Conservation (phyloP, 371 early-diverging fungal genomes). For the Mucor saturninus region DNA sequence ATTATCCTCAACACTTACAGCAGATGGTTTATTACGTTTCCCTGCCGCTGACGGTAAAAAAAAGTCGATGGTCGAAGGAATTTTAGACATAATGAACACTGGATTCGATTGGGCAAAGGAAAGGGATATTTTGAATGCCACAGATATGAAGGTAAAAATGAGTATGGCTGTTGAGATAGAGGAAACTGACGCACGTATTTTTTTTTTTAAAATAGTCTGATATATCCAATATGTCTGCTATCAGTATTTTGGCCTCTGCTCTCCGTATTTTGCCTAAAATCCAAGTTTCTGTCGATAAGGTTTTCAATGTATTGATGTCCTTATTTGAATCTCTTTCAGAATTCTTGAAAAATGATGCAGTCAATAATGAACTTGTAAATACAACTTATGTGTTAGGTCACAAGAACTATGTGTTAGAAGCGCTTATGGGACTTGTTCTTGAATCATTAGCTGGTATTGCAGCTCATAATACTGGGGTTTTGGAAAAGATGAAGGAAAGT, state of each 20-base stretch:
- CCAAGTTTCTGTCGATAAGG: conserved; percentile 46
- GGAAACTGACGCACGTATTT: neutral
- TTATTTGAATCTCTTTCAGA: conserved; percentile 45
- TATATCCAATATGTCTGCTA: conserved; percentile 17
- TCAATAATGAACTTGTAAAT: conserved; percentile 35
- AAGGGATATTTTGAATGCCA: conserved; percentile 48
- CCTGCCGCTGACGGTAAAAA: conserved; percentile 33
- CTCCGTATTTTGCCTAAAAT: conserved; percentile 60
- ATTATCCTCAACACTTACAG: conserved; percentile 56
- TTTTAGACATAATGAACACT: conserved; percentile 44
- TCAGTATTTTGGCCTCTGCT: conserved; percentile 26
- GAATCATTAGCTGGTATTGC: conserved; percentile 55
- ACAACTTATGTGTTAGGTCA: conserved; percentile 58
- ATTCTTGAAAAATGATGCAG: conserved; percentile 39
- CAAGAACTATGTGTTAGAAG: conserved; percentile 58
- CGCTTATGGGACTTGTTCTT: conserved; percentile 57
- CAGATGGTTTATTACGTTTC: conserved; percentile 64
- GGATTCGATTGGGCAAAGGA: conserved; percentile 59
- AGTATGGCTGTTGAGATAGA: neutral
- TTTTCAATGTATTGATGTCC: conserved; percentile 38
- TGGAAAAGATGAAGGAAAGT: conserved; percentile 22
- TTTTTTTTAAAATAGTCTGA: conserved; percentile 1
- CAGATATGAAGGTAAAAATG: conserved; percentile 38
- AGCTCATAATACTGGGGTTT: conserved; percentile 25
- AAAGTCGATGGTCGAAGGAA: conserved; percentile 34